Evolutionary conservation across 352 stramenopile species (phyloP).

Genomic region (Aphanomyces stellatus): DNA sequence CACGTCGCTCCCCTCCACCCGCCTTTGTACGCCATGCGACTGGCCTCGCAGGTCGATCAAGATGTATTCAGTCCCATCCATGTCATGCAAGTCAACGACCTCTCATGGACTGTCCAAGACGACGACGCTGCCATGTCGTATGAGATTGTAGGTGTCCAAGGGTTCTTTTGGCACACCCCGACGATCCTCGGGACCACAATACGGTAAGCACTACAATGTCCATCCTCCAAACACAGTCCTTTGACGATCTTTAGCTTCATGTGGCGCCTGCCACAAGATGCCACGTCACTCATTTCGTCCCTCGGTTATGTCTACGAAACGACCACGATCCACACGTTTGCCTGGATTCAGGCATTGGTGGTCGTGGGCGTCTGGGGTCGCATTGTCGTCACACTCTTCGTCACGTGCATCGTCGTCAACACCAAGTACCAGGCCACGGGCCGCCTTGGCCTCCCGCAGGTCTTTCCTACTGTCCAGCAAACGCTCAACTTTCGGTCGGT

Average conservation of each 20-base stretch:
- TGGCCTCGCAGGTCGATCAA: not conserved
- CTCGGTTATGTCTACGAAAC: not conserved
- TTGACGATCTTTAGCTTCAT: not conserved
- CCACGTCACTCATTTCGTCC: not conserved
- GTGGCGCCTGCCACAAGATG: not conserved
- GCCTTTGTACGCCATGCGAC: not conserved
- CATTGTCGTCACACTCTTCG: not conserved
- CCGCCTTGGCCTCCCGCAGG: not conserved
- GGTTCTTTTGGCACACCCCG: not conserved
- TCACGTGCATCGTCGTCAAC: not conserved
- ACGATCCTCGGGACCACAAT: not conserved
- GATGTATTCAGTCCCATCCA: too few relatives aligned
- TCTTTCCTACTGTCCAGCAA: not conserved
- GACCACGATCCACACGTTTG: not conserved
- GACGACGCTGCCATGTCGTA: not conserved
- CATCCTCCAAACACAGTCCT: not conserved
- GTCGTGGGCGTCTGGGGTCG: not conserved
- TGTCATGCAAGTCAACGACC: not conserved
- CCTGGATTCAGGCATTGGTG: not conserved
- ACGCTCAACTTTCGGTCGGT: not conserved
- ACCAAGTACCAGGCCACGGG: not conserved
- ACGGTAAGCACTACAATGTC: not conserved
- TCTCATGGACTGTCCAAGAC: not conserved
- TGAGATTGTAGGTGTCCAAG: not conserved
- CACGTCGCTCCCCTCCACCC: not conserved